Percentiles rank a stretch among this genome's conserved stretches.
These are phyloP conservation scores for Solanum phureja DNA, from an alignment of 257 asterid species.

Conservation along the genomic window DNA sequence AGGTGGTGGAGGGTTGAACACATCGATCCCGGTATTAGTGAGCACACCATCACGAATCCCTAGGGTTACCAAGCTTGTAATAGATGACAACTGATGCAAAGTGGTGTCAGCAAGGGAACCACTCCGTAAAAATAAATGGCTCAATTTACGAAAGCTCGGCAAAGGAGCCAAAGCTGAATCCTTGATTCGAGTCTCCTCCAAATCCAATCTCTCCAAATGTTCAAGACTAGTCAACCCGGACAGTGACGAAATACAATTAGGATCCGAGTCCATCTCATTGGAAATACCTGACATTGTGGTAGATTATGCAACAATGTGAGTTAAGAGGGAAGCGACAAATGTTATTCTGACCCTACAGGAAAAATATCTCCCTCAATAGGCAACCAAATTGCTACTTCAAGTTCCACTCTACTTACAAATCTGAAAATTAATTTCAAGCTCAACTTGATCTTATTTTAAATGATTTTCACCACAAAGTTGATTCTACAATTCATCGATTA, in stretches of 20 bases:
- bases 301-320: background rate
- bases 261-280: slow-evolving; percentile 12
- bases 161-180: slow-evolving; percentile 53
- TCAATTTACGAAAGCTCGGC: slow-evolving; percentile 33
- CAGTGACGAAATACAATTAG: slow-evolving; percentile 34
- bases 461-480: background rate
- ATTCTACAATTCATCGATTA: background rate
- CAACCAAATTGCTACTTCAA: background rate
- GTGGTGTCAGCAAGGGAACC: slow-evolving; percentile 54
- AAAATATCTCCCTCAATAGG: background rate
- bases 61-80: slow-evolving; percentile 37
- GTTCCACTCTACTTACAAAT: background rate
- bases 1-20: slow-evolving; percentile 46
- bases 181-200: slow-evolving; percentile 44
- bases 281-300: slow-evolving; percentile 33
- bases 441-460: background rate
- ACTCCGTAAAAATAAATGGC: slow-evolving; percentile 42
- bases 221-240: slow-evolving; percentile 37
- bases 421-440: background rate
- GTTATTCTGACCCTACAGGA: background rate
- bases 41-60: slow-evolving; percentile 54
- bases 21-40: slow-evolving; percentile 44
- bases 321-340: background rate
- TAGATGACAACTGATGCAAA: slow-evolving; percentile 29
- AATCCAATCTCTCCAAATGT: slow-evolving; percentile 53